Base-by-base conservation (phyloP, 148 eudicot genomes). In the Rheum nobile region DNA sequence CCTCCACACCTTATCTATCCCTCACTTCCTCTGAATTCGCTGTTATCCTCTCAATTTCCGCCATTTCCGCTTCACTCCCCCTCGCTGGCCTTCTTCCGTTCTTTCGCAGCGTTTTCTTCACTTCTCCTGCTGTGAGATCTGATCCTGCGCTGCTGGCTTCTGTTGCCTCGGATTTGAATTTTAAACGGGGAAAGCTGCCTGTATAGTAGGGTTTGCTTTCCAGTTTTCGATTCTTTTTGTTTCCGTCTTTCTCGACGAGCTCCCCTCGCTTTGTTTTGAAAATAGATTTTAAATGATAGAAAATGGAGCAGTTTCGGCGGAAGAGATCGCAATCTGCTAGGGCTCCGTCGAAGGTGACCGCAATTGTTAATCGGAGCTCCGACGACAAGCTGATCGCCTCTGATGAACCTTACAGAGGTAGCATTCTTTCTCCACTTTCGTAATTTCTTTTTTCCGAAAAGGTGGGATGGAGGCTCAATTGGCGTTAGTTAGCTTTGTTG, bases 241-340 rank as follows among this genome's bases (percentile, higher is more conserved):
- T 55, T 26, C 55, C 55, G 1, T 50, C 24, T 50, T 50, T 50
- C 55, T 50, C 55, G 24, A 48, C 7, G 3, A 48, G 54, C 12
- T 48, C 55, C 19, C 26, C 59, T 24, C 65, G 14, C 12, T 24
- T 26, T 22, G 22, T 11, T 12, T 61, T 12, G 37, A 61, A 70
- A 71, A 71, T 21, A 5, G 48, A 1, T 35, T 55, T 71, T 77
- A 77, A 14, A 71, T 83, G 83, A 72, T 73, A 74, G 75, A 65
- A 61, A 84, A 88, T 89, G 97, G 91, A 89, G 77, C 78, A 79
- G 47, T 78, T 78, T 74, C 84, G 79, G 59, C 80, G 80, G 59
- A 80, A 72, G 71, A 85, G 74, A 75, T 72, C 63, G 70, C 70
- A 65, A 35, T 38, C 29, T 52, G 24, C 80, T 81, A 79, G 82